Evolutionary conservation across 108 stramenopile species (phyloP).

Genomic region (Cylindrotheca fusiformis): DNA sequence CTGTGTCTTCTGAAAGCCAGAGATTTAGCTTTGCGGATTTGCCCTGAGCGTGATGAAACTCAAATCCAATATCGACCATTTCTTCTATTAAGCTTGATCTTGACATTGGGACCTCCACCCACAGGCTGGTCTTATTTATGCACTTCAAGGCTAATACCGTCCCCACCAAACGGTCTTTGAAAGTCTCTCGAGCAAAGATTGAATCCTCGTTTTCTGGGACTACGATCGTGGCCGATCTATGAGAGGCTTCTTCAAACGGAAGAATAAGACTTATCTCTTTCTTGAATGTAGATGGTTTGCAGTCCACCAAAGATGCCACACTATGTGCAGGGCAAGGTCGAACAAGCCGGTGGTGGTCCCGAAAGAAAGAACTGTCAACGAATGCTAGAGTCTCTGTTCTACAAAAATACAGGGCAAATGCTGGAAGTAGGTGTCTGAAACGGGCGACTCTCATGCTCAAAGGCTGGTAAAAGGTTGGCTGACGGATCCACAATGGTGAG

Average conservation of each 20-base stretch:
- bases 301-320: too few relatives aligned
- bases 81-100: slow-evolving; percentile 52
- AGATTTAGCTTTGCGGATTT: slow-evolving; percentile 46
- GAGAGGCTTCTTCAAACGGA: slow-evolving; percentile 55
- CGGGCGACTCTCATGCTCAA: too few relatives aligned
- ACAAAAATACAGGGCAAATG: too few relatives aligned
- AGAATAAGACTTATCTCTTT: too few relatives aligned
- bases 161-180: slow-evolving; percentile 39
- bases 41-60: slow-evolving; percentile 65
- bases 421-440: too few relatives aligned
- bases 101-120: slow-evolving; percentile 71
- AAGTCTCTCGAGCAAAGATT: slow-evolving; percentile 30
- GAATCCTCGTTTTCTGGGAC: slow-evolving; percentile 28
- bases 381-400: too few relatives aligned
- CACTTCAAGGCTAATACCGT: slow-evolving; percentile 36
- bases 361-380: too few relatives aligned
- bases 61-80: slow-evolving; percentile 36
- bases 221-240: slow-evolving; percentile 56
- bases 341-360: too few relatives aligned
- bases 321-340: too few relatives aligned
- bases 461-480: too few relatives aligned
- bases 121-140: slow-evolving; percentile 57
- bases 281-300: too few relatives aligned
- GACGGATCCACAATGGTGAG: too few relatives aligned
- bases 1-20: slow-evolving; percentile 47